These are phyloP conservation scores for Pythium grandisporangium DNA, from an alignment of 352 stramenopile species.

Conservation along the genomic window DNA sequence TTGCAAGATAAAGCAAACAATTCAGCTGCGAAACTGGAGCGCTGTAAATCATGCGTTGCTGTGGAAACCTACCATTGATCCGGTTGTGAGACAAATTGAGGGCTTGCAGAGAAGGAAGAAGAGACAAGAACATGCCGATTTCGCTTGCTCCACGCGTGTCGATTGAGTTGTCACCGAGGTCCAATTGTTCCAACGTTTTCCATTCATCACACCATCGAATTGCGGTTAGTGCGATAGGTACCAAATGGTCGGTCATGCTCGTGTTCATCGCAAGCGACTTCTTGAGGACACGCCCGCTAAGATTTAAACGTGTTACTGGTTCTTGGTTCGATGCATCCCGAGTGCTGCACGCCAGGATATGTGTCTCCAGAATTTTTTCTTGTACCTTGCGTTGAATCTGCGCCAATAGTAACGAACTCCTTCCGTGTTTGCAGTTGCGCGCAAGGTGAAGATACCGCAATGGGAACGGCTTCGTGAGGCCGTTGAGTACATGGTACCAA, in stretches of 20 bases:
- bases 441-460: slow-evolving; percentile 28
- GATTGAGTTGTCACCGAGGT: slow-evolving; percentile 50
- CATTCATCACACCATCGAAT: slow-evolving; percentile 11
- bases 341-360: slow-evolving; percentile 8
- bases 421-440: slow-evolving; percentile 15
- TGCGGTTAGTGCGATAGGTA: slow-evolving; percentile 16
- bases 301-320: no score
- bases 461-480: slow-evolving; percentile 15
- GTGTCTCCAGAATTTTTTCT: slow-evolving; percentile 30
- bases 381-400: slow-evolving; percentile 24
- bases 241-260: slow-evolving; percentile 21
- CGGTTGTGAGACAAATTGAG: slow-evolving; percentile 42
- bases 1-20: neutral
- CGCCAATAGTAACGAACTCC: slow-evolving; percentile 1
- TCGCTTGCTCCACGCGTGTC: slow-evolving; percentile 21
- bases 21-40: neutral
- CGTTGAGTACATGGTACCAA: slow-evolving; percentile 27
- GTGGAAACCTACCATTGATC: slow-evolving; percentile 29
- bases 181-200: slow-evolving; percentile 25
- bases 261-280: no score
- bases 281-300: no score
- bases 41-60: no score
- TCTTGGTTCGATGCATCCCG: no score
- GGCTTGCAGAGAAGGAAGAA: slow-evolving; percentile 22
- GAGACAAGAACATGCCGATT: slow-evolving; percentile 29